Evolutionary conservation across 352 stramenopile species (phyloP).

Genomic region (Phytophthora brassicae): DNA sequence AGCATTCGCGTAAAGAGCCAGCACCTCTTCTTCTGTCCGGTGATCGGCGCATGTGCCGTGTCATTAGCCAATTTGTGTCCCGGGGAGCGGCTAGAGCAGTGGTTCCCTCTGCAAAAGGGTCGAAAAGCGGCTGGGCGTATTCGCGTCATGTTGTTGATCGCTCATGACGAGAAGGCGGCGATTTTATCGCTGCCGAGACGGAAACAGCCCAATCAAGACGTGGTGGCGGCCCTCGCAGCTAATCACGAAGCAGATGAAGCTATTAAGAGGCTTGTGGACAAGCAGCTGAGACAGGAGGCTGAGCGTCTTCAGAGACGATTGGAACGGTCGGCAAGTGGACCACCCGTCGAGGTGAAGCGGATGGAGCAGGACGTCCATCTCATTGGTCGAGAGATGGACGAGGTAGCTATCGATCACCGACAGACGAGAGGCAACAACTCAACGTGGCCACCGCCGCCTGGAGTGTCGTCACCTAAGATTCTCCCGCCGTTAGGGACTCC

Average conservation of each 20-base stretch:
- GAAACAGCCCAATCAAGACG: conserved; percentile 35
- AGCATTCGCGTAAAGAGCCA: conserved; percentile 71
- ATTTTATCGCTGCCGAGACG: conserved; percentile 1
- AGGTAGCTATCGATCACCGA: conserved; percentile 11
- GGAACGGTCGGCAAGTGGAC: conserved; percentile 18
- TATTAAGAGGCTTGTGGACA: conserved; percentile 58
- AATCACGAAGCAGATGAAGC: conserved; percentile 63
- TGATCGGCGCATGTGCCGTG: conserved; percentile 54
- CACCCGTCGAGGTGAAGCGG: conserved; percentile 23
- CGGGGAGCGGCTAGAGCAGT: conserved; percentile 49
- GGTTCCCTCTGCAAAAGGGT: conserved; percentile 52
- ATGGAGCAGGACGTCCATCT: conserved; percentile 8
- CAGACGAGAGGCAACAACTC: conserved; percentile 20
- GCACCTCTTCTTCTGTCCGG: conserved; percentile 57
- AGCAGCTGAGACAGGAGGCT: conserved; percentile 35
- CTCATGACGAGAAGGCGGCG: conserved; percentile 17
- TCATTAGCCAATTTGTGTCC: conserved; percentile 48
- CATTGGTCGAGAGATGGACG: conserved; percentile 17
- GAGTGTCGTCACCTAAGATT: conserved; percentile 26
- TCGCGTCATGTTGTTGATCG: conserved; percentile 42
- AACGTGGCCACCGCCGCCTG: conserved; percentile 27
- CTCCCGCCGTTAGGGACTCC: conserved; percentile 30
- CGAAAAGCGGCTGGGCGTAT: conserved; percentile 54
- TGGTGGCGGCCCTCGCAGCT: conserved; percentile 50
- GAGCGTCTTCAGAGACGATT: conserved; percentile 31